Percentiles rank a stretch among this genome's conserved stretches.
phyloP scores from a whole-genome alignment of 768 basidiomycete genomes.

The Phlebiopsis gigantea region DNA sequence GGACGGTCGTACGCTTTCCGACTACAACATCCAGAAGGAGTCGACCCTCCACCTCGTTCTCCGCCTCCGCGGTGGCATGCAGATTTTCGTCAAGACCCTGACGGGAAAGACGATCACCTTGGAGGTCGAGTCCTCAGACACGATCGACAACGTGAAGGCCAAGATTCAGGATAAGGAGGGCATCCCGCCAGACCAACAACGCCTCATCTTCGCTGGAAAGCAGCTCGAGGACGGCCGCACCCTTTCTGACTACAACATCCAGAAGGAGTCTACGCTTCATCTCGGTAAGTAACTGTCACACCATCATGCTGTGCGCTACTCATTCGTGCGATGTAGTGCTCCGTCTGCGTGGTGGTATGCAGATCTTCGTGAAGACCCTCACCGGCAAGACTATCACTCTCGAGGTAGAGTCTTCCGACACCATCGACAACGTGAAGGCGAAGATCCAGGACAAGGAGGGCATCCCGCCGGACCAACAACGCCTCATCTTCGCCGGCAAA shows the following conservation, averaged over 20 bases:
- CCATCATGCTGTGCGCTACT: not conserved
- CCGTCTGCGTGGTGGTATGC: constrained; percentile 89
- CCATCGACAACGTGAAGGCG: constrained; percentile 83
- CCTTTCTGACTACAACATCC: constrained; percentile 86
- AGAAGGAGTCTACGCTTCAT: constrained; percentile 93
- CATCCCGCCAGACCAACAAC: constrained; percentile 87
- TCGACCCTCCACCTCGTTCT: constrained; percentile 43
- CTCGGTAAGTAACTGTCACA: constrained; percentile 31
- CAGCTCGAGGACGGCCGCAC: constrained; percentile 94
- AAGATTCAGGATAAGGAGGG: constrained; percentile 88
- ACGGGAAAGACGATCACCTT: constrained; percentile 91
- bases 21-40: constrained; percentile 34
- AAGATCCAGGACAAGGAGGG: constrained; percentile 96
- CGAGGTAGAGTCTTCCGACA: constrained; percentile 83
- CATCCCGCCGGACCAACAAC: constrained; percentile 84
- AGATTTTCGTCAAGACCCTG: constrained; percentile 85
- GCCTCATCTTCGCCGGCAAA: constrained; percentile 89
- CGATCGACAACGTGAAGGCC: constrained; percentile 74
- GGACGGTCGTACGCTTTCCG: constrained; percentile 71
- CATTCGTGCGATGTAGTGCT: constrained; percentile 41
- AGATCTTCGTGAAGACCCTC: constrained; percentile 76
- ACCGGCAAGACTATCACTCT: constrained; percentile 93
- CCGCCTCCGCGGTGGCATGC: constrained; percentile 49
- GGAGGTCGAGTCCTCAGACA: constrained; percentile 76
- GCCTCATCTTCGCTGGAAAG: constrained; percentile 95